Percentiles rank a stretch among this genome's conserved stretches.
Evolutionary conservation across 345 rosid species (phyloP).

Genomic region (Chamaenerion angustifolium): DNA sequence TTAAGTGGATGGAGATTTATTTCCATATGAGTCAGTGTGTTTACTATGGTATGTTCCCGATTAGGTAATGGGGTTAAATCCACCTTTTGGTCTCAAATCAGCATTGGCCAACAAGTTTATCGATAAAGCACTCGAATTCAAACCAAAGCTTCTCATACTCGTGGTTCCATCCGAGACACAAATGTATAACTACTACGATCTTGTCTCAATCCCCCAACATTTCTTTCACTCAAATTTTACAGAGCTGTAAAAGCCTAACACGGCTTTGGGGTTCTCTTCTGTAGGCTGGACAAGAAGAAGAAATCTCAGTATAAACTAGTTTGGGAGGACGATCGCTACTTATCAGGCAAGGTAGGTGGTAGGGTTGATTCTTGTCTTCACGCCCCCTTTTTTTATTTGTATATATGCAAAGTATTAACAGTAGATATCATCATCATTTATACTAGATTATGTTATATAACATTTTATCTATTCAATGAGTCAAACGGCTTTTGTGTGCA

Average conservation of each 20-base stretch:
- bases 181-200: constrained; percentile 31
- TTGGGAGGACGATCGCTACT: constrained; percentile 54
- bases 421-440: too few relatives aligned
- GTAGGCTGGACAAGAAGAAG: constrained; percentile 67
- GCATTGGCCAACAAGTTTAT: constrained; percentile 68
- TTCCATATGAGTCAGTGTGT: neutral
- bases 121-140: constrained; percentile 69
- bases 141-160: constrained; percentile 78
- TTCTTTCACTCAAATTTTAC: too few relatives aligned
- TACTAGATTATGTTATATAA: too few relatives aligned
- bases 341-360: constrained; percentile 65
- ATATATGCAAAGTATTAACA: too few relatives aligned
- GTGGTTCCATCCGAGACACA: constrained; percentile 82
- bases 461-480: too few relatives aligned
- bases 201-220: constrained; percentile 5
- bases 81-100: constrained; percentile 84
- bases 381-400: too few relatives aligned
- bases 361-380: too few relatives aligned
- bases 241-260: too few relatives aligned
- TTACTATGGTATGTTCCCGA: neutral
- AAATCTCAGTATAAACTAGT: constrained; percentile 41
- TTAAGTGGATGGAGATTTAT: neutral
- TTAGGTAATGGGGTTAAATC: constrained; percentile 92
- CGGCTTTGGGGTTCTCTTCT: constrained; percentile 3
- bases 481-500: too few relatives aligned